Evolutionary conservation across 192 early-diverging fungal species (phyloP), one percentile per base, ranked within the genome.

Genomic region (Gaertneriomyces semiglobifer): DNA sequence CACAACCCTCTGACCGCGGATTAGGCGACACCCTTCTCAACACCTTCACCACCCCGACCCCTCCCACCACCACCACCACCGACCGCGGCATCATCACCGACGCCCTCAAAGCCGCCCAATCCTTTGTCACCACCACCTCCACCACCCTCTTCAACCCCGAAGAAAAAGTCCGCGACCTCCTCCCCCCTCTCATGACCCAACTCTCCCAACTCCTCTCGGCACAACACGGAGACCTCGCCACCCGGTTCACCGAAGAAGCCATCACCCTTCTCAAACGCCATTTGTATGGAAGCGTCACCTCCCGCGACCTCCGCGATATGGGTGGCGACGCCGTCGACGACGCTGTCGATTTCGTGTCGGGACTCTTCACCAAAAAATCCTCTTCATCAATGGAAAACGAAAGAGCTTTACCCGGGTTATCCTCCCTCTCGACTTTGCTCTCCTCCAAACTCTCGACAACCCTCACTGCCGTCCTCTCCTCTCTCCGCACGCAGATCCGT

Each of bases 271-370:
- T 62, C 48, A 70, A 70, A 51, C n/a, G 18, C n/a, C 56, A 62
- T 50, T 40, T 70, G 14, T 54, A 46, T 16, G 68, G 68, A n/a
- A 70, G 56, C 43, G 63, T 70, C 53, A 53, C 59, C 20, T 42
- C 68, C 39, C 48, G 68, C 18, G 68, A 70, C 33, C 50, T 70
- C 12, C 48, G 68, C 18, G 68, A 70, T n/a, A 39, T 70, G 8
- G 60, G 60, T 33, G 33, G 42, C 10, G 59, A 41, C 3, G 68
- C 50, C n/a, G 58, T 54, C 11, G 68, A 56, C 11, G 60, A 63
- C 41, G 51, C 53, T 2, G 59, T 56, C 53, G 53, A 56, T 38
- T 18, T 50, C 9, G 19, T 70, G 41, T 43, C 51, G 12, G 50
- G 60, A 3, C 45, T 70, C 39, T 63, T 70, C 6, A 51, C 52